Conservation (phyloP, 768 basidiomycete species). For the Xerocomellus amylosporus region DNA sequence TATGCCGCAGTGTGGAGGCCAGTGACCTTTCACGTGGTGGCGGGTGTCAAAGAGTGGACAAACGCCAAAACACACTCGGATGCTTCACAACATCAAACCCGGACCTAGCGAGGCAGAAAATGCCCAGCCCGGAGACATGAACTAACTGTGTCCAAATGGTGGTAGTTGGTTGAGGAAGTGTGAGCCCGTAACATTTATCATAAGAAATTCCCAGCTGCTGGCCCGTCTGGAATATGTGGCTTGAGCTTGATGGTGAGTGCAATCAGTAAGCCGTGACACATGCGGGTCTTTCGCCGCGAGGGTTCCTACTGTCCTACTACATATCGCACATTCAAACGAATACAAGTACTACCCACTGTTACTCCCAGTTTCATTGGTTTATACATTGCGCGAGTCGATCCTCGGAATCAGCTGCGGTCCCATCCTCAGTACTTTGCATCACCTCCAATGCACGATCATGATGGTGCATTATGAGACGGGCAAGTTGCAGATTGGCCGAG, state of each 20-base stretch:
- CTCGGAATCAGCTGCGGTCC: conserved; percentile 25
- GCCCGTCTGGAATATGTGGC: neutral
- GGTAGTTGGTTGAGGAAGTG: conserved; percentile 19
- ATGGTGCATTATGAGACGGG: conserved; percentile 33
- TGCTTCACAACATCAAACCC: conserved; percentile 32
- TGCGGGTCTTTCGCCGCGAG: neutral
- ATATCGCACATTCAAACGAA: neutral
- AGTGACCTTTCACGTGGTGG: conserved; percentile 30
- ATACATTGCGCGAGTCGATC: conserved; percentile 26
- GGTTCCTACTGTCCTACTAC: neutral
- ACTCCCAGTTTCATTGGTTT: conserved; percentile 23
- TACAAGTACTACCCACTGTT: neutral
- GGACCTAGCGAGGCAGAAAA: conserved; percentile 14
- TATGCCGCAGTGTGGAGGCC: conserved; percentile 21
- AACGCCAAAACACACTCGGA: conserved; percentile 26
- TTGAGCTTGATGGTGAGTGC: conserved; percentile 4
- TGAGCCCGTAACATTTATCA: conserved; percentile 26
- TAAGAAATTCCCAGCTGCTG: conserved; percentile 27
- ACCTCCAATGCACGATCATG: conserved; percentile 25
- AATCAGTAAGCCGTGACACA: conserved; percentile 7
- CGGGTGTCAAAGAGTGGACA: conserved; percentile 26
- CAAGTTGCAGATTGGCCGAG: conserved; percentile 22
- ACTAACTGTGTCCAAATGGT: conserved; percentile 20
- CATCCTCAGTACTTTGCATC: conserved; percentile 23
- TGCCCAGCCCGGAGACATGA: conserved; percentile 18